A percentile compares a stretch with the other conserved stretches of the same genome.
Conservation (phyloP, 495 filamentous ascomycete species). For the Annulohypoxylon stygium region DNA sequence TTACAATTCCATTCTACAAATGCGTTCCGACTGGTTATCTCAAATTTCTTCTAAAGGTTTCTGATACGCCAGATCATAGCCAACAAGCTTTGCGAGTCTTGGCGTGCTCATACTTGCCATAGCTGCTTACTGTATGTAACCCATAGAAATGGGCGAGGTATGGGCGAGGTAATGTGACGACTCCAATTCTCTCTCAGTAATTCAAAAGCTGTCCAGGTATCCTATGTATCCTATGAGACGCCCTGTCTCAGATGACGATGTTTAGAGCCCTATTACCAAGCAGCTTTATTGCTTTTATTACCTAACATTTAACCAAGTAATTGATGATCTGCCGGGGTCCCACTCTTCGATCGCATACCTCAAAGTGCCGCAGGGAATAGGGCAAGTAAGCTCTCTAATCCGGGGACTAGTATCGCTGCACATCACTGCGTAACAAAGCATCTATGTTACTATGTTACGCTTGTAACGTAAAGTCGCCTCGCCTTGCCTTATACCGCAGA, state of each 20-base stretch:
- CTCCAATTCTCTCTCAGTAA: slow-evolving; percentile 47
- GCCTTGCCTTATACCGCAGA: slow-evolving; percentile 21
- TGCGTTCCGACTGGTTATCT: slow-evolving; percentile 30
- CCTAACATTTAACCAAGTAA: slow-evolving; percentile 33
- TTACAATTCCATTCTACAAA: slow-evolving; percentile 13
- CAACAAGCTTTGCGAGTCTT: slow-evolving; percentile 46
- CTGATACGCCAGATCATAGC: slow-evolving; percentile 26
- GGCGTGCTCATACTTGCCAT: slow-evolving; percentile 44
- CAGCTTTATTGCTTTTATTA: slow-evolving; percentile 17
- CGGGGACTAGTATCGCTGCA: slow-evolving; percentile 12
- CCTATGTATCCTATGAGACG: slow-evolving; percentile 34
- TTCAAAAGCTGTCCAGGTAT: slow-evolving; percentile 18
- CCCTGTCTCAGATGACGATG: slow-evolving; percentile 38
- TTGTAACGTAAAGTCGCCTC: slow-evolving; percentile 36
- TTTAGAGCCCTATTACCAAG: slow-evolving; percentile 44
- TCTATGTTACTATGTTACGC: slow-evolving; percentile 35
- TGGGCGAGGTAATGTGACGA: slow-evolving; percentile 43
- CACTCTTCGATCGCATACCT: slow-evolving; percentile 25
- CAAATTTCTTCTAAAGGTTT: slow-evolving; percentile 22
- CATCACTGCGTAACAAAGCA: slow-evolving; percentile 19
- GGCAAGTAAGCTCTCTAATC: slow-evolving; percentile 28
- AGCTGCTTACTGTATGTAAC: slow-evolving; percentile 50
- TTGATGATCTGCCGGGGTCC: slow-evolving; percentile 38
- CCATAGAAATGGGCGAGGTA: slow-evolving; percentile 40
- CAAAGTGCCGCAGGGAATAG: slow-evolving; percentile 11